Percentiles rank a stretch among this genome's conserved stretches.
Conservation (phyloP, 106 monocot species). For the Platanthera guangdongensis region DNA sequence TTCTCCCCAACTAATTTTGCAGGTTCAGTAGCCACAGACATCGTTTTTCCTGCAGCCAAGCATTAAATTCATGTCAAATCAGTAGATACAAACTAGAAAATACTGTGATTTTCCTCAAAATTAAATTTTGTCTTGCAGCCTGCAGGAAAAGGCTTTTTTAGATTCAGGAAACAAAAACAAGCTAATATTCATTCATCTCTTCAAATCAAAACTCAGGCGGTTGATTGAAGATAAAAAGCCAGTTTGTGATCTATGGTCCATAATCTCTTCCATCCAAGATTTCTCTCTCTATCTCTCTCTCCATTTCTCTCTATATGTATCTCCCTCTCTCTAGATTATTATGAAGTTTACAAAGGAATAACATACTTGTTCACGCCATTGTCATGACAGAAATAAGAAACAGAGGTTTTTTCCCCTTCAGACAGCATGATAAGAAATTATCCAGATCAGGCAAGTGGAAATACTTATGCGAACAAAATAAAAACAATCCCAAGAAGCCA, state of each 20-base stretch:
- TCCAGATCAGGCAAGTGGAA: neutral
- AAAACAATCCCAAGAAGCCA: neutral
- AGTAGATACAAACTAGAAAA: neutral
- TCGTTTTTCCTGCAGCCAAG: conserved; percentile 36
- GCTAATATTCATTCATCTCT: neutral
- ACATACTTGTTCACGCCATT: neutral
- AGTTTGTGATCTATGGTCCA: neutral
- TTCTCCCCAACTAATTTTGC: conserved; percentile 42
- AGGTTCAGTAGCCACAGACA: conserved; percentile 63
- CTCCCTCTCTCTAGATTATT: neutral
- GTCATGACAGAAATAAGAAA: neutral
- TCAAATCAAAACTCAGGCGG: conserved; percentile 4
- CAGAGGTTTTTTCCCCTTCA: neutral
- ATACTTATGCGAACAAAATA: neutral
- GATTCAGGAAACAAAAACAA: neutral
- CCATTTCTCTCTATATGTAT: neutral
- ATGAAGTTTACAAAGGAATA: neutral
- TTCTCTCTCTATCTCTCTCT: neutral
- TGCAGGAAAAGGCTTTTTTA: neutral
- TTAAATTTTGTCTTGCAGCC: neutral
- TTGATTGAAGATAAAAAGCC: neutral
- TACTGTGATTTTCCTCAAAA: neutral
- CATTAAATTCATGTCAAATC: neutral
- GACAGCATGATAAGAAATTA: neutral
- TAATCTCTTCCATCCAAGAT: neutral